These are phyloP conservation scores for Epichloe coenophiala DNA, from an alignment of 2,329 filamentous ascomycete species.

Conservation along the genomic window DNA sequence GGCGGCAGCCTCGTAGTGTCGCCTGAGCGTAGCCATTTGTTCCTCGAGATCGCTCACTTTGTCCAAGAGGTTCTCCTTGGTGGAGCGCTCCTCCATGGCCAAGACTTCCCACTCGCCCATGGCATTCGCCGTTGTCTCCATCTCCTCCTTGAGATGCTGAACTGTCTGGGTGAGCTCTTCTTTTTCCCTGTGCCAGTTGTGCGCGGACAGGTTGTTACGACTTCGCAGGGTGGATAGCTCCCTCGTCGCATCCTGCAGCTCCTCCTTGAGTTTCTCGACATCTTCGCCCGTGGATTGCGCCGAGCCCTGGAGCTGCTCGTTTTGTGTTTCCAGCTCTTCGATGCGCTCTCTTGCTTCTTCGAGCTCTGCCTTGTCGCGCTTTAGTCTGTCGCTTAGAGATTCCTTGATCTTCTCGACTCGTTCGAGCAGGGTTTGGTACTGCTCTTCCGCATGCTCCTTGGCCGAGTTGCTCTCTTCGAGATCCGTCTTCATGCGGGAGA, in stretches of 20 bases:
- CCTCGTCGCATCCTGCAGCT: constrained; percentile 57
- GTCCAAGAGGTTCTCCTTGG: constrained; percentile 69
- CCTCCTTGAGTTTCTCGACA: constrained; percentile 49
- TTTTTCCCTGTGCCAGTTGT: constrained; percentile 92
- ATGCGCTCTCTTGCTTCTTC: constrained; percentile 74
- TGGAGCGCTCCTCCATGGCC: constrained; percentile 92
- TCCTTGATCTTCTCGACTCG: constrained; percentile 91
- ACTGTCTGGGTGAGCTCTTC: constrained; percentile 69
- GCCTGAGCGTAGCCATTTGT: constrained; percentile 54
- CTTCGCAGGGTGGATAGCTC: constrained; percentile 72
- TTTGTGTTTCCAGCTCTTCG: constrained; percentile 75
- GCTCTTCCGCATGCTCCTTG: constrained; percentile 71
- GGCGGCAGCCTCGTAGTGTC: constrained; percentile 61
- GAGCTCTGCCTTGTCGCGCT: constrained; percentile 82
- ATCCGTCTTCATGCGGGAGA: constrained; percentile 40
- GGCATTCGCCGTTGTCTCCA: constrained; percentile 81
- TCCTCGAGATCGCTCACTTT: constrained; percentile 78
- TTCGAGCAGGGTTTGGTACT: constrained; percentile 76
- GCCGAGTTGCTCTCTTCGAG: constrained; percentile 55
- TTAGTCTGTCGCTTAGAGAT: constrained; percentile 75
- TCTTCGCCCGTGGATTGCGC: constrained; percentile 49
- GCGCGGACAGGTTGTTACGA: constrained; percentile 74
- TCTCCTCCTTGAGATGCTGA: constrained; percentile 69
- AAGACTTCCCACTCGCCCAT: constrained; percentile 99
- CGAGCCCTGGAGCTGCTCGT: constrained; percentile 59